Evolutionary conservation across 768 basidiomycete genomes (phyloP), one percentile per base, ranked within the genome.

Genomic region (Suillus ampliporus): DNA sequence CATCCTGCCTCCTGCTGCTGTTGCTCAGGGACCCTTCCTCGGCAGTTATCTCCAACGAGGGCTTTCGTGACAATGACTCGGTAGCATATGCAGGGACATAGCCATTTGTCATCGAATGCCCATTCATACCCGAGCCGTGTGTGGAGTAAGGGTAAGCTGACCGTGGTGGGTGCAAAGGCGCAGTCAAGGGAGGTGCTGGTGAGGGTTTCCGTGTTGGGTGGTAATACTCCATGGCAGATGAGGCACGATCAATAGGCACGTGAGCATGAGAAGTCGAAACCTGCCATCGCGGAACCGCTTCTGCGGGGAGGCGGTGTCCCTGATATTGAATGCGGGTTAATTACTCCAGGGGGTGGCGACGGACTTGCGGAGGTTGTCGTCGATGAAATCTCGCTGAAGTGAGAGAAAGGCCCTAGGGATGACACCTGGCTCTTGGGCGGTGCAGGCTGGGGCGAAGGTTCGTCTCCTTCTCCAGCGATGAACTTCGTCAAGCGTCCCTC

Each of bases 401-500:
- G 94, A 31, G 94, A 88, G 77, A 99, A 98, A 9, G 97, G 93
- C 5, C 96, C 97, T 6, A 85, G 76, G 68, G 81, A 82, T 19
- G 81, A 73, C 37, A 78, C 79, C 54, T 81, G 78, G 58, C 78
- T 80, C 47, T 67, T 71, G 1, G 68, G 57, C 7, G 80, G 75
- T 38, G 41, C 70, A 13, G 83, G 75, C 17, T 79, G 78, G 15
- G 75, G 71, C 28, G 75, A 67, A 11, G 78, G 73, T 37, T 77
- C 74, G 43, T 91, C 91, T n/a, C 82, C 85, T 57, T 97, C 95
- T 2, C 97, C 97, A 10, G 96, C 93, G 63, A 99, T 95, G 68
- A 99, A 89, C 72, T 96, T 96, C 17, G 94, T 94, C 71, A 99
- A 86, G 19, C 91, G 86, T 14, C 92, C 91, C 76, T 95, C 97